phyloP scores from a whole-genome alignment of 345 rosid species.

The Populus simonii region DNA sequence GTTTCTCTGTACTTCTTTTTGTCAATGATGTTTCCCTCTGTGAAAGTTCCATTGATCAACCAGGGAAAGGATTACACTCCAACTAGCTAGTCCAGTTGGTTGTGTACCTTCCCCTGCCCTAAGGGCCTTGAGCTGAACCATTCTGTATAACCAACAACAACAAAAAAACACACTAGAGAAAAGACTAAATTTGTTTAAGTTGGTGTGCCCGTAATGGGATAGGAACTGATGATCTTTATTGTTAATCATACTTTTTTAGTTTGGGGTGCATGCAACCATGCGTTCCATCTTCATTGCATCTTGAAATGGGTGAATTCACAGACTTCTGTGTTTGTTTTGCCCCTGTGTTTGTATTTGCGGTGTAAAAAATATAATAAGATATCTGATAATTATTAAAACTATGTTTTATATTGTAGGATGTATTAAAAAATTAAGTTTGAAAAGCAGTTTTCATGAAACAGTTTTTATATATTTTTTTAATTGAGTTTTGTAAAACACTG shows the following conservation, averaged over 20 bases:
- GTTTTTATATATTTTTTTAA: too few species aligned
- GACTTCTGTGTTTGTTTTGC: constrained; percentile 13
- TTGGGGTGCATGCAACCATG: constrained; percentile 36
- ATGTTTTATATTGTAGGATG: too few species aligned
- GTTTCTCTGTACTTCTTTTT: not conserved
- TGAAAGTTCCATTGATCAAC: not conserved
- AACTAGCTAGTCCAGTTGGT: not conserved
- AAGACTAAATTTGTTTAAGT: not conserved
- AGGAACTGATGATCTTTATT: not conserved
- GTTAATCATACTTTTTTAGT: constrained; percentile 8
- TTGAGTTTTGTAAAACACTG: too few species aligned
- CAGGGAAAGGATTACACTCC: not conserved
- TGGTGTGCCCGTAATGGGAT: not conserved
- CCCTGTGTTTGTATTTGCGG: too few species aligned
- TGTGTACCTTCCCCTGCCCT: not conserved
- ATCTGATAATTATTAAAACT: too few species aligned
- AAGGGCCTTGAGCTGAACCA: not conserved
- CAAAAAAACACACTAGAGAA: not conserved
- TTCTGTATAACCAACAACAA: not conserved
- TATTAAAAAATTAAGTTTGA: too few species aligned
- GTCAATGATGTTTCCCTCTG: not conserved
- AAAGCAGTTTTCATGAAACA: too few species aligned
- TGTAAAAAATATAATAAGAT: too few species aligned
- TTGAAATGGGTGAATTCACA: constrained; percentile 94
- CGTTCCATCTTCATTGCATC: constrained; percentile 90